Evolutionary conservation across 768 basidiomycete species (phyloP), one percentile per base, ranked within the genome.

Genomic region (Amanita rimosa): DNA sequence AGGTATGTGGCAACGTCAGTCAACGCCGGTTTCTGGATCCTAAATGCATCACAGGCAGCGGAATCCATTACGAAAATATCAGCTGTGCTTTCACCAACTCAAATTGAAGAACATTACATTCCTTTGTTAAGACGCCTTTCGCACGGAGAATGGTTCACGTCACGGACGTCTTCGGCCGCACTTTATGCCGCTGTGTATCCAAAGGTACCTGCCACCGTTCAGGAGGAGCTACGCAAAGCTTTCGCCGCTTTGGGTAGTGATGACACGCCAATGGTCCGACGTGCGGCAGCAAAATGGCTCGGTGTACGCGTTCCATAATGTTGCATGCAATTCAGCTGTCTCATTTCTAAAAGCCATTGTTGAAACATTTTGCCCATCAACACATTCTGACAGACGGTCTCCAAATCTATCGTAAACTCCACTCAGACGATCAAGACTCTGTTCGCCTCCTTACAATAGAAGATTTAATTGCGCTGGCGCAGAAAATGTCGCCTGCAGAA

Each of bases 81-180:
- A 44, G 70, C 68, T 43, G 76, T 86, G 42, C 74, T 99, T 39
- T 85, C 83, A 19, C 75, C 83, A 47, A 58, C 73, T 13, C 89
- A 94, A 64, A 71, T 94, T 58, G 93, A 97, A 67, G 81, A 88
- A 60, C 79, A 79, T 64, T 95, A 92, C 68, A 81, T 98, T 51
- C 96, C 96, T 45, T 75, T 99, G 48, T 64, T 98, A 51, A 86
- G 84, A 60, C 81, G 93, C 46, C 76, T 99, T 45, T 83, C 92
- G 2, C 77, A 78, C 50, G 96, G 94, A 51, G 95, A 98, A 67
- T 99, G 96, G 96, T 98, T 98, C 71, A 98, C 96, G 10, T 94
- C 93, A 4, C 79, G 96, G 50, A 96, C 92, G 35, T 97, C 95
- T 19, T 88, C 95, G 34, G 92, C 92, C 51, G 89, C 95, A 7